These are phyloP conservation scores for Geotrichum fermentans DNA, from an alignment of 1,139 yeast species.

Conservation along the genomic window DNA sequence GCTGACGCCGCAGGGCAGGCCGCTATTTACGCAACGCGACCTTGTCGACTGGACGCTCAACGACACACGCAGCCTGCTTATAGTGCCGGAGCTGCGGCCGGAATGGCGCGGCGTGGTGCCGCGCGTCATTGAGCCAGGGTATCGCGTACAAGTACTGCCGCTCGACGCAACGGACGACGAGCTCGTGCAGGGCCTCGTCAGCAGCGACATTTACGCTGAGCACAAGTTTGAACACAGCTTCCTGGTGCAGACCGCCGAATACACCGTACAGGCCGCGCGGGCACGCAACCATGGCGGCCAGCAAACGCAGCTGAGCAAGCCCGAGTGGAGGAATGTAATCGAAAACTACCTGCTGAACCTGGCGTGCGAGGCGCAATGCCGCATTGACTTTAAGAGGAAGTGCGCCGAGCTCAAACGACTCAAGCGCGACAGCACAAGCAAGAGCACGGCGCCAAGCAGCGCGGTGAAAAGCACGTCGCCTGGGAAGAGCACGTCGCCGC, in stretches of 20 bases:
- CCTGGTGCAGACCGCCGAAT: conserved; percentile 52
- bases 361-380: conserved; percentile 65
- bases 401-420: conserved; percentile 42
- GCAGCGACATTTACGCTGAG: conserved; percentile 56
- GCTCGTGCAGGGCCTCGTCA: conserved; percentile 47
- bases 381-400: conserved; percentile 50
- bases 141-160: conserved; percentile 47
- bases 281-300: conserved; percentile 26
- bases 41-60: conserved; percentile 61
- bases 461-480: conserved; percentile 7
- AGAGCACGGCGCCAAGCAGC: neutral
- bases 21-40: conserved; percentile 54
- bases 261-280: conserved; percentile 55
- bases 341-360: conserved; percentile 59
- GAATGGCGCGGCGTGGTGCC: conserved; percentile 53
- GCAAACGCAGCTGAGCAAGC: conserved; percentile 35
- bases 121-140: conserved; percentile 39
- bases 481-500: conserved; percentile 24
- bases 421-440: conserved; percentile 33
- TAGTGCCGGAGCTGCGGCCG: conserved; percentile 45
- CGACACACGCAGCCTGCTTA: conserved; percentile 55
- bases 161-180: conserved; percentile 46
- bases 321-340: conserved; percentile 65
- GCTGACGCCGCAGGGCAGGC: conserved; percentile 51
- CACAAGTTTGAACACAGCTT: conserved; percentile 50